Conservation (phyloP, 176 grass and related monocot genomes). For the Carex parvula region DNA sequence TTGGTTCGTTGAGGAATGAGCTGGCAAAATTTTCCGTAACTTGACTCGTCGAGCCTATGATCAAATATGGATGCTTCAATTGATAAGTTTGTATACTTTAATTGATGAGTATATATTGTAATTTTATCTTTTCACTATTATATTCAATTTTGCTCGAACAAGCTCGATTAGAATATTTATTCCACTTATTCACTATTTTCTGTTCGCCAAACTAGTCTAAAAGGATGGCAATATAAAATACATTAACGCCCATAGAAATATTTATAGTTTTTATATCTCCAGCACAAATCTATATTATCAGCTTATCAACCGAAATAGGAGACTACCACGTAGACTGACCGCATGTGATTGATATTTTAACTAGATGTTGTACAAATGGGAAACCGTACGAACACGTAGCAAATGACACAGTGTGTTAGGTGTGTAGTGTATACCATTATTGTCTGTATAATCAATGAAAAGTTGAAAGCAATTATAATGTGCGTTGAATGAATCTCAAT, state of each 20-base stretch:
- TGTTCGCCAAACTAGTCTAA: neutral
- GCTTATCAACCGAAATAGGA: neutral
- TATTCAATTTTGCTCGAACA: no score
- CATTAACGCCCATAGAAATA: neutral
- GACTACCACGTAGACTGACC: neutral
- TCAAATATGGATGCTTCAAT: neutral
- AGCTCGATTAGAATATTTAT: no score
- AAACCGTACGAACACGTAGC: neutral
- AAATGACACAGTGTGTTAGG: neutral
- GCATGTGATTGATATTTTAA: neutral
- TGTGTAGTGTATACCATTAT: neutral
- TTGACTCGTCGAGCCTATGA: neutral
- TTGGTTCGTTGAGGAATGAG: neutral
- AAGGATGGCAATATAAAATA: neutral
- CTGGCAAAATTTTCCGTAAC: neutral
- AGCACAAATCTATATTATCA: neutral
- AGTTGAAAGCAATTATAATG: neutral
- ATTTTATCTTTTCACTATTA: no score
- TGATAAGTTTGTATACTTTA: neutral
- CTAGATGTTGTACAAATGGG: neutral
- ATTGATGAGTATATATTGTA: neutral
- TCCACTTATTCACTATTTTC: neutral
- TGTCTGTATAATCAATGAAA: neutral
- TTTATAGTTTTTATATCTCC: neutral
- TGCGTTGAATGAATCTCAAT: neutral